These are phyloP conservation scores for Lactifluus pinguis DNA, from an alignment of 768 basidiomycete species.

Conservation along the genomic window DNA sequence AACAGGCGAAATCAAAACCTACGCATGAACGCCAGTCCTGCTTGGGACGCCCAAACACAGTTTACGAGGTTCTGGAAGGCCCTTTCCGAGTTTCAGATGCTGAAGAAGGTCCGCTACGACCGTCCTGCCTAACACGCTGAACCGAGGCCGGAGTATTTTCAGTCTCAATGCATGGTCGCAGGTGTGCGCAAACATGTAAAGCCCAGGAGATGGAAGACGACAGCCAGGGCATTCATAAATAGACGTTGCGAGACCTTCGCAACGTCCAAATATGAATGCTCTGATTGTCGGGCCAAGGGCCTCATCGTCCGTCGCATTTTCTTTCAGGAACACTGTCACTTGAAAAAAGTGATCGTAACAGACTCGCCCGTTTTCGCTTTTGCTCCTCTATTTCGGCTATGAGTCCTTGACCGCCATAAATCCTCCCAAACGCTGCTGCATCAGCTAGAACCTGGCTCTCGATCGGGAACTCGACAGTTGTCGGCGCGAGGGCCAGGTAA, in stretches of 20 bases:
- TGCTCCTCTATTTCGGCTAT: neutral
- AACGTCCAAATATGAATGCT: conserved; percentile 5
- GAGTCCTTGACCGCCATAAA: neutral
- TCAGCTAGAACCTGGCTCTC: neutral
- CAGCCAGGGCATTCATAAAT: conserved; percentile 3
- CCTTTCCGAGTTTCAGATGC: neutral
- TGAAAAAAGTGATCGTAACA: conserved; percentile 5
- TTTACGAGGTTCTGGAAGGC: neutral
- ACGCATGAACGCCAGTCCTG: conserved; percentile 14
- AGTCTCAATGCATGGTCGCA: neutral
- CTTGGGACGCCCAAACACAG: neutral
- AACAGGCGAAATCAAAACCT: neutral
- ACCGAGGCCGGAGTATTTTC: neutral
- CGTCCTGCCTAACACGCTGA: neutral
- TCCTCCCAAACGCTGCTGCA: neutral
- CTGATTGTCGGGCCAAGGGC: neutral
- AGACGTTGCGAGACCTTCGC: conserved; percentile 10
- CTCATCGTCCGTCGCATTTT: neutral
- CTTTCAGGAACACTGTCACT: neutral
- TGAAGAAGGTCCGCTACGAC: neutral
- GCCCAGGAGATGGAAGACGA: neutral
- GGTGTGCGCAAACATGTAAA: conserved; percentile 4
- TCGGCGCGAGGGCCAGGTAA: conserved; percentile 1
- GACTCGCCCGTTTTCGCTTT: neutral
- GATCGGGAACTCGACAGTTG: neutral